phyloP scores from a whole-genome alignment of 2,329 filamentous ascomycete genomes.

The Sclerotinia nivalis region DNA sequence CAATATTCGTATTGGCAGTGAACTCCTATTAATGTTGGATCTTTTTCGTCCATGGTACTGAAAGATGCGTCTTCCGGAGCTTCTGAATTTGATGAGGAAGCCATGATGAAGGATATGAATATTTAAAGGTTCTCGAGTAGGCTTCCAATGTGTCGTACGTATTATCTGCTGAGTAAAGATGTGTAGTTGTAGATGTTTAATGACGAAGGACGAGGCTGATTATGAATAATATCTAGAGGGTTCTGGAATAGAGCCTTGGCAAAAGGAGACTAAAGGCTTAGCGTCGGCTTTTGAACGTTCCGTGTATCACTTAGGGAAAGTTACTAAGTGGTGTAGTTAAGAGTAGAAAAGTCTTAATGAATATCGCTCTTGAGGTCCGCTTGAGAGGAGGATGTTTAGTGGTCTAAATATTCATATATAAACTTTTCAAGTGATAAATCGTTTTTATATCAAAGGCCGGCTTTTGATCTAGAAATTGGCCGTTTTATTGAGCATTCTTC shows the following conservation, averaged over 20 bases:
- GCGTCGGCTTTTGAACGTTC: neutral
- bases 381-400: neutral
- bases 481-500: neutral
- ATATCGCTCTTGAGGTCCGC: neutral
- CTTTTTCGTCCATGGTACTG: slow-evolving; percentile 71
- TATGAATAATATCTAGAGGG: slow-evolving; percentile 26
- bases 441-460: neutral
- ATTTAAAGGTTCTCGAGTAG: slow-evolving; percentile 24
- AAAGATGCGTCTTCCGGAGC: slow-evolving; percentile 56
- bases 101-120: slow-evolving; percentile 48
- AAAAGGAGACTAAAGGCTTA: neutral
- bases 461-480: too few species aligned
- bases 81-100: slow-evolving; percentile 48
- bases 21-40: slow-evolving; percentile 81
- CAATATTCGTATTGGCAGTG: slow-evolving; percentile 93
- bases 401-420: neutral
- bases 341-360: too few species aligned
- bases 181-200: slow-evolving; percentile 29
- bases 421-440: neutral
- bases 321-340: too few species aligned
- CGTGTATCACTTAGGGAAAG: neutral
- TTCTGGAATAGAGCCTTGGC: slow-evolving; percentile 32
- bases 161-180: slow-evolving; percentile 1
- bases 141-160: slow-evolving; percentile 2
- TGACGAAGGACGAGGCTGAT: slow-evolving; percentile 35